Conservation (phyloP, 768 basidiomycete genomes). For the Termitomyces sp. region DNA sequence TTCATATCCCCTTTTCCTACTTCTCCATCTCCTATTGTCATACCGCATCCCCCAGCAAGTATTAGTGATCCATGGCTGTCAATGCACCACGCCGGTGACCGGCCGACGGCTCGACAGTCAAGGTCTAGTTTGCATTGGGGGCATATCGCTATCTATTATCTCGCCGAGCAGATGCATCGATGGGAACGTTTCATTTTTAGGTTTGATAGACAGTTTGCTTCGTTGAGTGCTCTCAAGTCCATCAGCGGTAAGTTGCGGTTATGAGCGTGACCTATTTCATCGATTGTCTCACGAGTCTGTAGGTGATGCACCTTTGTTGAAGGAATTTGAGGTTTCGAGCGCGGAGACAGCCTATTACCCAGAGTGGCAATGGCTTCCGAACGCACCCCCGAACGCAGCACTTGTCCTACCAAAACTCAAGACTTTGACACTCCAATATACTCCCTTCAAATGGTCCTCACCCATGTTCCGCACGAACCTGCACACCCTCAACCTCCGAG, state of each 20-base stretch:
- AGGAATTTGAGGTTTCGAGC: slow-evolving; percentile 75
- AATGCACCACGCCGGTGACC: slow-evolving; percentile 18
- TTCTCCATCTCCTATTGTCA: slow-evolving; percentile 37
- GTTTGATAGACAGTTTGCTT: slow-evolving; percentile 73
- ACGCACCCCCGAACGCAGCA: slow-evolving; percentile 27
- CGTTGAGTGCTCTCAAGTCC: slow-evolving; percentile 67
- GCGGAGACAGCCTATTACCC: slow-evolving; percentile 55
- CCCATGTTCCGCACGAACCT: slow-evolving; percentile 62
- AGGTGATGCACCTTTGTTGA: slow-evolving; percentile 71
- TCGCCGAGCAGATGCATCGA: slow-evolving; percentile 75
- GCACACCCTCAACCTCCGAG: slow-evolving; percentile 54
- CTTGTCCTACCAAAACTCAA: slow-evolving; percentile 43
- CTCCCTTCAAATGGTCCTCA: slow-evolving; percentile 75
- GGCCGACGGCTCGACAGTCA: slow-evolving; percentile 23
- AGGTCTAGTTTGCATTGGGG: slow-evolving; percentile 68
- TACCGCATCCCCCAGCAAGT: slow-evolving; percentile 38
- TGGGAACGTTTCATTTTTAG: slow-evolving; percentile 81
- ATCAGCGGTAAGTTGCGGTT: slow-evolving; percentile 51
- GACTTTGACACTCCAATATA: slow-evolving; percentile 60
- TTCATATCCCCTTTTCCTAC: slow-evolving; percentile 23
- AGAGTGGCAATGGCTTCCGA: slow-evolving; percentile 78
- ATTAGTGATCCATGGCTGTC: slow-evolving; percentile 33
- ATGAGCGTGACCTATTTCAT: not conserved
- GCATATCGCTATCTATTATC: slow-evolving; percentile 72
- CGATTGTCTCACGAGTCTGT: slow-evolving; percentile 5